phyloP scores from a whole-genome alignment of 345 rosid genomes.

The Melastoma malabathricum region DNA sequence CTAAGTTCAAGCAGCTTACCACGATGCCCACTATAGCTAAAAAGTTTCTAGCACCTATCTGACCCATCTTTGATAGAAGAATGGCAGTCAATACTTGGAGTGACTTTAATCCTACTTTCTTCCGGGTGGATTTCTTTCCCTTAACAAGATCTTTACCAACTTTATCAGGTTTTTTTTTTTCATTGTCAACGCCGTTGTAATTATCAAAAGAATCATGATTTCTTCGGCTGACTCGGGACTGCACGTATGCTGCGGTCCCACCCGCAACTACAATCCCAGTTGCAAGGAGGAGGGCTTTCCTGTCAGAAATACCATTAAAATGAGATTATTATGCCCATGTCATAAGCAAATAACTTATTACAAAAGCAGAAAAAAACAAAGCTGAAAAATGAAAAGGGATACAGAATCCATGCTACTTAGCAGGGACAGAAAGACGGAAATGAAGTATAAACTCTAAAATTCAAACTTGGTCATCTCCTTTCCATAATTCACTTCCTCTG shows the following conservation, averaged over 20 bases:
- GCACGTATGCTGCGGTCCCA: conserved; percentile 70
- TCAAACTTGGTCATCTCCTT: no score
- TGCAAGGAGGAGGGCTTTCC: conserved; percentile 72
- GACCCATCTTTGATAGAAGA: conserved; percentile 78
- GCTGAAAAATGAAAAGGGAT: no score
- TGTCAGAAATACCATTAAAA: conserved; percentile 18
- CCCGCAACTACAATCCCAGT: conserved; percentile 75
- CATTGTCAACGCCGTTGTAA: conserved; percentile 38
- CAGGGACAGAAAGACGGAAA: no score
- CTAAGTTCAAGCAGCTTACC: conserved; percentile 31
- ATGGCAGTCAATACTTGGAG: conserved; percentile 61
- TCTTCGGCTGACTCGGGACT: conserved; percentile 31
- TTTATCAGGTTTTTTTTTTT: conserved; percentile 24
- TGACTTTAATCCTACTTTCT: conserved; percentile 67
- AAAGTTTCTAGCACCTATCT: conserved; percentile 77
- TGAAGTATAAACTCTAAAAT: no score
- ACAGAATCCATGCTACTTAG: no score
- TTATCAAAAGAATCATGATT: conserved; percentile 25
- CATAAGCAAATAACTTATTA: conserved; percentile 1
- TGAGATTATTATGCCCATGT: neutral
- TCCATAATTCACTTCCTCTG: no score
- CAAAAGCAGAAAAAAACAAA: no score
- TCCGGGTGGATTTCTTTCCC: conserved; percentile 25
- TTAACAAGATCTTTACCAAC: conserved; percentile 16
- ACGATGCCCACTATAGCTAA: conserved; percentile 56